Evolutionary conservation across 192 early-diverging fungal genomes (phyloP).

Genomic region (Powellomyces hirtus): DNA sequence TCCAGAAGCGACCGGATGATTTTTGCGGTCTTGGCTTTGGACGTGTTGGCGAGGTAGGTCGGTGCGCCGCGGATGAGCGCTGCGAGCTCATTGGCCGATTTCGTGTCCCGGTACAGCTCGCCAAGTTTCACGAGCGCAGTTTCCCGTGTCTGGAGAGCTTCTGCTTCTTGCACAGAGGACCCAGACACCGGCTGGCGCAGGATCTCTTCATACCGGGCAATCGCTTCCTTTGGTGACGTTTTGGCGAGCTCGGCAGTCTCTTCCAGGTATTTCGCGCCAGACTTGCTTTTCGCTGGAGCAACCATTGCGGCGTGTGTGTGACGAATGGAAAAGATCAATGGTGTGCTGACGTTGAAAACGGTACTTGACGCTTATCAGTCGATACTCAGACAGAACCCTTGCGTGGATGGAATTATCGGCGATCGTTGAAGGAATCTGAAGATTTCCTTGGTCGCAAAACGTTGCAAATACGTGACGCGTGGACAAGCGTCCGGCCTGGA

Average conservation of each 20-base stretch:
- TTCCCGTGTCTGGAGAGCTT: conserved; percentile 64
- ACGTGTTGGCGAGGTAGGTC: conserved; percentile 74
- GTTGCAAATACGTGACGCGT: too few species aligned
- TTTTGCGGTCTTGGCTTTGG: conserved; percentile 97
- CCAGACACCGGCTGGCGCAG: conserved; percentile 35
- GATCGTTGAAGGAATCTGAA: too few species aligned
- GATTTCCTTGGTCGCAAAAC: too few species aligned
- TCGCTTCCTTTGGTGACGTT: conserved; percentile 60
- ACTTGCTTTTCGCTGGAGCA: background rate
- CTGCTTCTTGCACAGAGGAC: conserved; percentile 26
- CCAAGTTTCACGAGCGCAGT: conserved; percentile 69
- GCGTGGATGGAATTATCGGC: too few species aligned
- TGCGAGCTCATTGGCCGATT: conserved; percentile 74
- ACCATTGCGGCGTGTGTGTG: too few species aligned
- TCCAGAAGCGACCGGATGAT: conserved; percentile 86
- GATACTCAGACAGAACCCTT: too few species aligned
- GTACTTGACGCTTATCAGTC: too few species aligned
- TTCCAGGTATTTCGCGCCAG: background rate
- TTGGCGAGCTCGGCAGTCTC: conserved; percentile 60
- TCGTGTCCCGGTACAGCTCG: conserved; percentile 66
- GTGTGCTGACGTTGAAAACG: too few species aligned
- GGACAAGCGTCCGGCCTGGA: too few species aligned
- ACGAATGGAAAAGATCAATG: too few species aligned
- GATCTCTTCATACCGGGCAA: conserved; percentile 61
- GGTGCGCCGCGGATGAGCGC: conserved; percentile 77